Base-by-base conservation (phyloP, 1,284 basidiomycete species). In the Leccinum huronense region DNA sequence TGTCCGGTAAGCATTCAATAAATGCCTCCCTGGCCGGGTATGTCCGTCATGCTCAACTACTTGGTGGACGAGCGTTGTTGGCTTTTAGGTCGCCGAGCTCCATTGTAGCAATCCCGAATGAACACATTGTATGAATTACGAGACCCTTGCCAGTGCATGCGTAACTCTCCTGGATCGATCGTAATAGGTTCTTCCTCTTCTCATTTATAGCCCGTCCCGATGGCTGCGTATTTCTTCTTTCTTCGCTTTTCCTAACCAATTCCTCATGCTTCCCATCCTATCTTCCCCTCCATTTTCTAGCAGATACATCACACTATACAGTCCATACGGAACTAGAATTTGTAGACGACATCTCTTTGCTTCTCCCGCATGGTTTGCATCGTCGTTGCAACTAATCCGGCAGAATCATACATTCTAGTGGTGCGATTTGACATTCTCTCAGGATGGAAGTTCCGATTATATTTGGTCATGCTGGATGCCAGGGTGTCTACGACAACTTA, bases 1-100 rank as follows among this genome's bases (percentile, higher is more conserved):
- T 40, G 58, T 62, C 19, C 66, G 64, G 33, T 75, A 58, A 69
- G 62, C 59, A 36, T 23, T 13, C n/a, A 45, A 55, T 33, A 40
- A 31, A 63, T 14, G 31, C 33, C 56, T 59, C 48, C 11, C 14
- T 7, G 42, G 42, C 51, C 30, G 56, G 42, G 19, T 33, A 45
- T 64, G 13, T 14, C 8, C 27, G 9, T n/a, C 38, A 23, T 64
- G 23, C 58, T 51, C 23, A 34, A 60, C 19, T 33, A 53, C 33
- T 53, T 16, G 48, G 51, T 63, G 67, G 53, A 19, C 45, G 23
- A 30, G 45, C 23, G 23, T 59, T 48, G 51, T 62, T 65, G 58
- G 33, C 34, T 5, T 53, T 23, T 40, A 27, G 48, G 57, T 57
- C 8, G 57, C 36, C 51, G 30, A 45, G 56, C 19, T 48, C 13